phyloP scores from a whole-genome alignment of 2,329 filamentous ascomycete genomes.

The Westerdykella sp. region DNA sequence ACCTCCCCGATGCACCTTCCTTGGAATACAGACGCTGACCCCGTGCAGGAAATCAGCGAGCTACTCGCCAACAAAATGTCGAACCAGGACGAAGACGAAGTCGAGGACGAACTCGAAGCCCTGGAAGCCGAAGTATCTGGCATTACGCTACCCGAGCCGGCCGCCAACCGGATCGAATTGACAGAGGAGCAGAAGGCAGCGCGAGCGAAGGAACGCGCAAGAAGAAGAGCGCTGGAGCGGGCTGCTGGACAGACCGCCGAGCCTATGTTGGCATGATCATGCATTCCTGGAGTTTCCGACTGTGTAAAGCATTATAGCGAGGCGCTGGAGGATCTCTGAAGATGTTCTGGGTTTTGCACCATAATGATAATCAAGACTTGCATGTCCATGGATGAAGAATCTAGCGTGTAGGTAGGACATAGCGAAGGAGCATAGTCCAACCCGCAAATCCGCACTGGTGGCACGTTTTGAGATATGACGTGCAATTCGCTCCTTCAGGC shows the following conservation, averaged over 20 bases:
- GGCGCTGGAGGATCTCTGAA: slow-evolving; percentile 21
- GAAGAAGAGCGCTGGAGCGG: slow-evolving; percentile 28
- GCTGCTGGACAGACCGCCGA: slow-evolving; percentile 28
- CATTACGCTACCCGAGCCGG: slow-evolving; percentile 38
- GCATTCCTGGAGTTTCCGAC: not conserved
- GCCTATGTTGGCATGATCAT: slow-evolving; percentile 33
- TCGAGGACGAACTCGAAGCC: slow-evolving; percentile 87
- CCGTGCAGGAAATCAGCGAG: slow-evolving; percentile 76
- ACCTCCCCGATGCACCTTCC: slow-evolving; percentile 17
- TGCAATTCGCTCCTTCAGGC: slow-evolving; percentile 3
- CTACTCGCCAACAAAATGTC: slow-evolving; percentile 84
- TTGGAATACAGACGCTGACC: not conserved
- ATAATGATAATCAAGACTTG: not conserved
- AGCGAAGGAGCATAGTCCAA: too few relatives aligned
- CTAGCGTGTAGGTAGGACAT: too few relatives aligned
- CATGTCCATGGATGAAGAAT: not conserved
- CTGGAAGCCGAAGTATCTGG: slow-evolving; percentile 60
- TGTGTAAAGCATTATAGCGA: slow-evolving; percentile 25
- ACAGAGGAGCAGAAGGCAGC: slow-evolving; percentile 25
- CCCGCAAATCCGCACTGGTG: not conserved
- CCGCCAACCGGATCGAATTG: slow-evolving; percentile 26
- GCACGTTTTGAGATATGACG: slow-evolving; percentile 2
- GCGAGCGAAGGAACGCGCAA: slow-evolving; percentile 27
- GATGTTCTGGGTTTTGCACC: not conserved
- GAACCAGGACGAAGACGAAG: slow-evolving; percentile 93